Base-by-base conservation (phyloP, 306 rosid species). In the Dryas drummondii region DNA sequence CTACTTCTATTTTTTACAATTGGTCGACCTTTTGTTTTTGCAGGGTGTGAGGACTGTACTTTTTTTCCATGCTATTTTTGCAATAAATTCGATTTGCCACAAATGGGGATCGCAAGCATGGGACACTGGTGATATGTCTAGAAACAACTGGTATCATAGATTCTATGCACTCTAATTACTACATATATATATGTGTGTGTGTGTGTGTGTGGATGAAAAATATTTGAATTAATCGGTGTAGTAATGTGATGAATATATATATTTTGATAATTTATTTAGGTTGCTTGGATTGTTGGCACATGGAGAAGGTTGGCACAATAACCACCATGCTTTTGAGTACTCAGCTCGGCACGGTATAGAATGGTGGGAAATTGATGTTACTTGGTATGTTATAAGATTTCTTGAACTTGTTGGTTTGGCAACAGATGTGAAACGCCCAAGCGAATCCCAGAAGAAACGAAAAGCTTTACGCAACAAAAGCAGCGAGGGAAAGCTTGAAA, bases 231-330 rank as follows among this genome's bases (percentile, higher is more conserved):
- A 22, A 22, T 22, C 22, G 22, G 22, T 22, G 22, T 22, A 56
- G 6, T 17, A 22, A 9, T 6, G 37, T 17, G 6, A 57, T 57
- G 13, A 57, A 10, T 22, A 22, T 22, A 10, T 22, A 22, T 22
- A 22, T 27, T n/a, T 44, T 7, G n/a, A 16, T 45, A 4, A 9
- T 16, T 12, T 68, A 7, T 49, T 10, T 49, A 93, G 97, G 98
- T 89, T 87, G 89, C 91, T 91, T 82, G 96, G 90, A 2, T 46
- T 93, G 75, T 88, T 93, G 72, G 89, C 97, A 66, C 89, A 87
- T 83, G 98, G 98, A 42, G 96, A 90, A 64, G 98, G 98, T 57
- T 93, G 97, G 97, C 98, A 93, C 62, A 93, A 93, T 68, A 93
- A 90, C 53, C 98, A 93, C 81, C 98, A 93, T 54, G 98, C 98